A percentile compares a stretch with the other conserved stretches of the same genome.
Conservation (phyloP, 2,329 filamentous ascomycete species). For the Fusarium decemcellulare region DNA sequence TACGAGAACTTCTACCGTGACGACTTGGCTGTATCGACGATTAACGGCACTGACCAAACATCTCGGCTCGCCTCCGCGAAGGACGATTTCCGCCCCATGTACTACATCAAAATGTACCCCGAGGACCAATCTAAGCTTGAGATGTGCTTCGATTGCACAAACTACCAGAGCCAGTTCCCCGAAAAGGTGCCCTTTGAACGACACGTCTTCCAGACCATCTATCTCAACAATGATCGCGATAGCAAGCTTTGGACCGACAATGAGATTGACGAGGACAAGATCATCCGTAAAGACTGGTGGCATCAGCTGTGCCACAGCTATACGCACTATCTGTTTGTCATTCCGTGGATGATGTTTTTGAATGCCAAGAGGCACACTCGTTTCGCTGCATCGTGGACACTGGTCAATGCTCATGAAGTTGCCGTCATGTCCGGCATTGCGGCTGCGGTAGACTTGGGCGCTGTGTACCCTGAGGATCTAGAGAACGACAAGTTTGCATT, state of each 20-base stretch:
- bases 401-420: constrained; percentile 20
- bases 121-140: constrained; percentile 34
- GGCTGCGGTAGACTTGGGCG: constrained; percentile 27
- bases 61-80: constrained; percentile 28
- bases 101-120: constrained; percentile 38
- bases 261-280: constrained; percentile 31
- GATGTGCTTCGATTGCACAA: constrained; percentile 37
- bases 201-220: constrained; percentile 66
- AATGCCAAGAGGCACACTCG: constrained; percentile 36
- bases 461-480: constrained; percentile 58
- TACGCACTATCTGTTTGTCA: constrained; percentile 28
- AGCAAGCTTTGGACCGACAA: constrained; percentile 29
- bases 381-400: constrained; percentile 26
- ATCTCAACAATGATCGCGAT: constrained; percentile 59
- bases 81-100: constrained; percentile 34
- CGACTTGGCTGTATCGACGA: constrained; percentile 23
- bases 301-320: constrained; percentile 32
- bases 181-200: constrained; percentile 35
- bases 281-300: constrained; percentile 37
- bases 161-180: constrained; percentile 35
- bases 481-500: constrained; percentile 75
- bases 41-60: constrained; percentile 26
- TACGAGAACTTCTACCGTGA: constrained; percentile 35
- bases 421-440: constrained; percentile 35
- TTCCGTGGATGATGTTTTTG: constrained; percentile 34